Evolutionary conservation across 2,329 filamentous ascomycete genomes (phyloP).

Genomic region (Cephalotrichum gorgonifer): DNA sequence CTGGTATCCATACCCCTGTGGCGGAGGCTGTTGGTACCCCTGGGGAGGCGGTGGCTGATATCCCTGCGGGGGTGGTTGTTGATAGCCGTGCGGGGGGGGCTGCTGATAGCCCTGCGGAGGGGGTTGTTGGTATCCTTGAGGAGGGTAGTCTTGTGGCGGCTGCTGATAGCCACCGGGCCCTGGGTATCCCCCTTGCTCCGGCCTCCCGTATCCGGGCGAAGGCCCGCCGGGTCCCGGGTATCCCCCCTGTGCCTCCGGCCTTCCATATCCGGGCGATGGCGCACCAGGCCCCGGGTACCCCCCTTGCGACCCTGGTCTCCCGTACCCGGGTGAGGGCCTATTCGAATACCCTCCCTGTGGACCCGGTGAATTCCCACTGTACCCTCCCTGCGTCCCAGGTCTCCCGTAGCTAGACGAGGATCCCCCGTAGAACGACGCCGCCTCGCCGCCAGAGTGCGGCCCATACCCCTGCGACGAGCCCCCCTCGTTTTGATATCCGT

Average conservation of each 20-base stretch:
- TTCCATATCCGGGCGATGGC: no score
- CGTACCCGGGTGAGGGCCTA: background rate
- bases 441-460: background rate
- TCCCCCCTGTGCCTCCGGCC: no score
- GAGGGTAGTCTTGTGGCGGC: background rate
- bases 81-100: background rate
- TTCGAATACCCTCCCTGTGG: background rate
- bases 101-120: constrained; percentile 1
- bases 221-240: background rate
- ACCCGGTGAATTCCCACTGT: background rate
- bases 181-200: no score
- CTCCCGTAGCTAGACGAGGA: background rate
- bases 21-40: background rate
- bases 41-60: constrained; percentile 1
- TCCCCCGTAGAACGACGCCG: background rate
- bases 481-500: constrained; percentile 1
- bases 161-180: background rate
- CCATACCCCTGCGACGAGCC: background rate
- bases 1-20: background rate
- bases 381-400: background rate
- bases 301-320: no score
- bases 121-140: background rate
- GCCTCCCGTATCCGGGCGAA: background rate
- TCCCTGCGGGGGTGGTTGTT: background rate
- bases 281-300: background rate